Conservation (phyloP, 495 filamentous ascomycete species). For the Alectoria sarmentosa region DNA sequence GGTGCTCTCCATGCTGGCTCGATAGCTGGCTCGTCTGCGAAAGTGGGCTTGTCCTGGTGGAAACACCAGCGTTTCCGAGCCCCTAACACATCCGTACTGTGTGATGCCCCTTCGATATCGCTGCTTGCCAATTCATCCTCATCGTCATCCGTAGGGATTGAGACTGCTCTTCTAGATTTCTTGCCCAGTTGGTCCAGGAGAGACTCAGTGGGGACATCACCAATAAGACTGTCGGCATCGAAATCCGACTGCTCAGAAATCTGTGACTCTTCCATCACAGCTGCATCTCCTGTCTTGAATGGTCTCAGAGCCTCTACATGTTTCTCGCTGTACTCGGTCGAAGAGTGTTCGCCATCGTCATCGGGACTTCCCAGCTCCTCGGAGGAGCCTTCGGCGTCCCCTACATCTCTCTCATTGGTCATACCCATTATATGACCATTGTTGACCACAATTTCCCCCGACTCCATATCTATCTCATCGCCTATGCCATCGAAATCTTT, state of each 20-base stretch:
- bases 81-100: background rate
- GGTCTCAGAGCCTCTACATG: background rate
- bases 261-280: background rate
- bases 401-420: constrained; percentile 44
- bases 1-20: constrained; percentile 19
- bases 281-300: background rate
- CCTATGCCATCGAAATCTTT: constrained; percentile 73
- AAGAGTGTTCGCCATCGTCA: background rate
- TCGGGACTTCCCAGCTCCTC: constrained; percentile 8
- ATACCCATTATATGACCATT: constrained; percentile 73
- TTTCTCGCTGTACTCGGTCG: background rate
- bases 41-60: background rate
- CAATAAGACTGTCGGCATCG: constrained; percentile 16
- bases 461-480: constrained; percentile 74
- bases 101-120: constrained; percentile 9
- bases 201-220: background rate
- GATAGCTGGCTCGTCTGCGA: constrained; percentile 10
- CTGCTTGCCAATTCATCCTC: constrained; percentile 17
- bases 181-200: background rate
- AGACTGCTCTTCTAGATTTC: background rate
- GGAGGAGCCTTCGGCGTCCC: constrained; percentile 17
- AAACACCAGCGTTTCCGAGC: background rate
- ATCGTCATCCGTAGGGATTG: constrained; percentile 6
- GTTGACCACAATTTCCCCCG: constrained; percentile 72
- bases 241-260: constrained; percentile 8